These are phyloP conservation scores for Russula olivacea DNA, from an alignment of 768 basidiomycete species.

Conservation along the genomic window DNA sequence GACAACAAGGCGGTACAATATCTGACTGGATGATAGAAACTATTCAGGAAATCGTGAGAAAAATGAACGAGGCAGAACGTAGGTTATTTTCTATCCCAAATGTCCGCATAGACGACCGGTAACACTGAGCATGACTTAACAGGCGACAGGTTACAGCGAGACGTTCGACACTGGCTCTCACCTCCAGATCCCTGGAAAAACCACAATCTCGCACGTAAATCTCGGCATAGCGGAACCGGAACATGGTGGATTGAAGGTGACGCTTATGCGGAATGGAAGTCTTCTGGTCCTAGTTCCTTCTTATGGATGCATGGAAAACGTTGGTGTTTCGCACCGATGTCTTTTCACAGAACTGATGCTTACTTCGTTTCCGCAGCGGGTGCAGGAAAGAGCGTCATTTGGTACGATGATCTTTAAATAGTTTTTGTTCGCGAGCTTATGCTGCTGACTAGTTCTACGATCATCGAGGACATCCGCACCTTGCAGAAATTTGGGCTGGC, in stretches of 20 bases:
- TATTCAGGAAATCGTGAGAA: neutral
- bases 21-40: neutral
- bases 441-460: neutral
- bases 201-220: neutral
- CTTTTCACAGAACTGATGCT: neutral
- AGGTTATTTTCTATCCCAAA: neutral
- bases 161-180: neutral
- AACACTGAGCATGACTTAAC: neutral
- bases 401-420: neutral
- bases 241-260: neutral
- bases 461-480: neutral
- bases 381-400: constrained; percentile 3
- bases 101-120: neutral
- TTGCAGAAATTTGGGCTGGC: neutral
- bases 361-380: neutral
- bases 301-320: constrained; percentile 15
- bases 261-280: neutral
- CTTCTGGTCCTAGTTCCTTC: neutral
- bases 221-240: neutral
- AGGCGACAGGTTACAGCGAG: neutral
- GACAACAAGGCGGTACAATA: too few species aligned
- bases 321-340: neutral
- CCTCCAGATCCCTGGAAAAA: constrained; percentile 10
- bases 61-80: neutral
- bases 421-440: neutral